Percentiles rank a stretch among this genome's conserved stretches.
phyloP scores from a whole-genome alignment of 1,284 basidiomycete species.

The Ceratobasidium theobromae region DNA sequence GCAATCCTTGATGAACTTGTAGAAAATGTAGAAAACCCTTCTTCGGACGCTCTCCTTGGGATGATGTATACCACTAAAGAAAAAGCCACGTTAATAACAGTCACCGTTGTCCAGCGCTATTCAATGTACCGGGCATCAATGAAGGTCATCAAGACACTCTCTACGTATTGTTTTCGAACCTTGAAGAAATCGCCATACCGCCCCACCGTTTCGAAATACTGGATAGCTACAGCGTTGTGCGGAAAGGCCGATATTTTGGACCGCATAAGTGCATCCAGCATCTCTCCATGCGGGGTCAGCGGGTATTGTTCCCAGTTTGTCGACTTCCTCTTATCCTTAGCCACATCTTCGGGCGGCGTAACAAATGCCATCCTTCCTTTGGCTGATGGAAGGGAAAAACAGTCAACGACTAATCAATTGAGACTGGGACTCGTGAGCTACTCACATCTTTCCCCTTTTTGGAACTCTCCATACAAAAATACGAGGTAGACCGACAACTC shows the following conservation, averaged over 20 bases:
- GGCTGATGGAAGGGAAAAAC: background rate
- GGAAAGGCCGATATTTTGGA: slow-evolving; percentile 84
- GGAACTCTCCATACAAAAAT: slow-evolving; percentile 90
- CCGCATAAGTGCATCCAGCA: slow-evolving; percentile 81
- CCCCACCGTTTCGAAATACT: slow-evolving; percentile 91
- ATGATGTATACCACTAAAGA: slow-evolving; percentile 86
- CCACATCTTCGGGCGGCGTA: slow-evolving; percentile 58
- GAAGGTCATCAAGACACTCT: slow-evolving; percentile 86
- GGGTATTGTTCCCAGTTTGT: slow-evolving; percentile 52
- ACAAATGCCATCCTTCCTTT: slow-evolving; percentile 79
- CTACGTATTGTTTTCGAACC: slow-evolving; percentile 81
- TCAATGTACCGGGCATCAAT: slow-evolving; percentile 71
- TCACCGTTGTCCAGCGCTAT: background rate
- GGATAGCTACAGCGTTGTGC: slow-evolving; percentile 85
- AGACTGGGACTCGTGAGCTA: slow-evolving; percentile 38
- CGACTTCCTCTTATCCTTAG: slow-evolving; percentile 64
- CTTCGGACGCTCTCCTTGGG: slow-evolving; percentile 70
- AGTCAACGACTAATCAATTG: slow-evolving; percentile 50
- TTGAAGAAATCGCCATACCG: slow-evolving; percentile 98
- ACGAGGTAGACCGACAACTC: slow-evolving; percentile 92
- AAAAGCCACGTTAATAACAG: background rate
- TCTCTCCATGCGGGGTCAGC: slow-evolving; percentile 87
- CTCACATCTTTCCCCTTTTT: slow-evolving; percentile 31
- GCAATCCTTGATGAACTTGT: slow-evolving; percentile 88
- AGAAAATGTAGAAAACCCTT: slow-evolving; percentile 90